Percentiles rank a stretch among this genome's conserved stretches.
Conservation (phyloP, 73 alveolate species). For the Paramecium bursaria region DNA sequence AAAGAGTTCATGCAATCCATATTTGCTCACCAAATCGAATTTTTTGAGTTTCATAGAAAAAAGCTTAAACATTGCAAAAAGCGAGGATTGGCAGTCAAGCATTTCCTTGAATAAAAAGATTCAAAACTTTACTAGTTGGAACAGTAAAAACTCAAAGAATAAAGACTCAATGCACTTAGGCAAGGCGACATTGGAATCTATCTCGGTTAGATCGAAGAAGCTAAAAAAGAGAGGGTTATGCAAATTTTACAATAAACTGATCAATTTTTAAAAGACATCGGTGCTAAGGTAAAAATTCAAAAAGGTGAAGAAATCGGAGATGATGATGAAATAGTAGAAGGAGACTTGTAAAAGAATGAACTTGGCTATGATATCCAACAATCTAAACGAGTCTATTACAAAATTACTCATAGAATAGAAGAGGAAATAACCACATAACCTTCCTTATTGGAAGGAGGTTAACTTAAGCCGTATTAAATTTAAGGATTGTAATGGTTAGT, state of each 20-base stretch:
- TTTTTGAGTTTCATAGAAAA: slow-evolving; percentile 91
- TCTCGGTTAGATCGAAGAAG: slow-evolving; percentile 82
- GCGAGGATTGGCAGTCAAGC: slow-evolving; percentile 85
- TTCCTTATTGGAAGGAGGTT: slow-evolving; percentile 89
- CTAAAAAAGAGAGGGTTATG: slow-evolving; percentile 94
- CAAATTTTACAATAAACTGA: slow-evolving; percentile 96
- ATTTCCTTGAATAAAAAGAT: slow-evolving; percentile 86
- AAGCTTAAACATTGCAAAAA: slow-evolving; percentile 82
- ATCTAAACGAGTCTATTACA: slow-evolving; percentile 87
- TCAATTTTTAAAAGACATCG: slow-evolving; percentile 90
- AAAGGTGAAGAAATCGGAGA: slow-evolving; percentile 80
- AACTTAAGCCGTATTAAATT: slow-evolving; percentile 84
- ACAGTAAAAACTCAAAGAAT: slow-evolving; percentile 86
- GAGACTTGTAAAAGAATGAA: slow-evolving; percentile 69
- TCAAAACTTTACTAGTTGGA: slow-evolving; percentile 77
- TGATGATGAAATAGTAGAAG: slow-evolving; percentile 70
- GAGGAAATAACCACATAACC: slow-evolving; percentile 94
- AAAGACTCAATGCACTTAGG: slow-evolving; percentile 87
- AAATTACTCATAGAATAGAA: slow-evolving; percentile 92
- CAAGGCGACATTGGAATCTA: slow-evolving; percentile 95
- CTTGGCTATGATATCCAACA: slow-evolving; percentile 67
- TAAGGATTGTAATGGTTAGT: slow-evolving; percentile 97
- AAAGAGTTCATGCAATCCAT: slow-evolving; percentile 90
- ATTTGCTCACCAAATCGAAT: slow-evolving; percentile 83
- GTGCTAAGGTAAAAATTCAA: slow-evolving; percentile 94